Conservation (phyloP, 257 asterid species). For the Parsonsia alboflavescens region DNA sequence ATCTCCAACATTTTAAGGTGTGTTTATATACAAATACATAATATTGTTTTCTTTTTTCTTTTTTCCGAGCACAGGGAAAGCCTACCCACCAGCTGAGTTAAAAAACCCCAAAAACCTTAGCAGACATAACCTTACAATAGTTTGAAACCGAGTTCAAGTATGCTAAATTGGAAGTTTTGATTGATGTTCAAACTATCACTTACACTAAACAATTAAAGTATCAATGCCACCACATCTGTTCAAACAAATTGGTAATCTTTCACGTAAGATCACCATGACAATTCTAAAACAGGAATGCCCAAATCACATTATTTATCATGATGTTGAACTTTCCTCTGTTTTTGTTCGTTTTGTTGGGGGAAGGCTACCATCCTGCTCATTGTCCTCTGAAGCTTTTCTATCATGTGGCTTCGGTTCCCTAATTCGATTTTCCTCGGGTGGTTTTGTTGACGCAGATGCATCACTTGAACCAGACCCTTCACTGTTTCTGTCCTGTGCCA, state of each 20-base stretch:
- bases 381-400: constrained; percentile 24
- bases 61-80: neutral
- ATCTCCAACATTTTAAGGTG: neutral
- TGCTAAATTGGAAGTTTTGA: neutral
- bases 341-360: constrained; percentile 42
- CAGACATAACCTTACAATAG: neutral
- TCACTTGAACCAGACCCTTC: constrained; percentile 16
- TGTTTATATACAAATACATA: neutral
- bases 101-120: neutral
- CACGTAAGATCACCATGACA: constrained; percentile 1
- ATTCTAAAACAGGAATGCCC: neutral
- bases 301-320: constrained; percentile 13
- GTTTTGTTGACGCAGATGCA: constrained; percentile 9
- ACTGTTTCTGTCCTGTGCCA: constrained; percentile 13
- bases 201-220: neutral
- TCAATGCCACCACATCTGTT: constrained; percentile 15
- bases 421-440: constrained; percentile 11
- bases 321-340: constrained; percentile 26
- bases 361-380: constrained; percentile 16
- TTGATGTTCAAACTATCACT: neutral
- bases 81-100: neutral
- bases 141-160: neutral
- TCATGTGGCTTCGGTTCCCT: constrained; percentile 27
- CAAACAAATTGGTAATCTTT: constrained; percentile 13
- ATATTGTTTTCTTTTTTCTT: no score